Evolutionary conservation across 2,329 filamentous ascomycete species (phyloP).

Genomic region (Trichothecium sympodiale): DNA sequence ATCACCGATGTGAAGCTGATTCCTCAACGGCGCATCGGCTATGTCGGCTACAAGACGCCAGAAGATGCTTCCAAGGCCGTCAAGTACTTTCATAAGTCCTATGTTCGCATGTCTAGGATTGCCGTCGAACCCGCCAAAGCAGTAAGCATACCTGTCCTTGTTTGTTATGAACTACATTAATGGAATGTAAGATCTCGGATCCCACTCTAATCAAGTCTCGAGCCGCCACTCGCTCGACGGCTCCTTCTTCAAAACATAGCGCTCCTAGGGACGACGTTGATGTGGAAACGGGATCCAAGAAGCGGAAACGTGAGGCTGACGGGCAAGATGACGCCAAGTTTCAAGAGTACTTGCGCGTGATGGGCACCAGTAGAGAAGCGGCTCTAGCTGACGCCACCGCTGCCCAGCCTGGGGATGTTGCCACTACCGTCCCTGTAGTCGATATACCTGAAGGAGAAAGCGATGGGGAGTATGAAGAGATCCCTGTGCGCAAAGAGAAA

Average conservation of each 20-base stretch:
- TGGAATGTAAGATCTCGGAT: conserved; percentile 34
- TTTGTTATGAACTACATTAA: conserved; percentile 13
- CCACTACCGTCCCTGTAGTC: not conserved
- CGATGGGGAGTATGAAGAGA: conserved; percentile 65
- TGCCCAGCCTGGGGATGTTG: conserved; percentile 9
- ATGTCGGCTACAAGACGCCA: conserved; percentile 81
- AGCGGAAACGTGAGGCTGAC: conserved; percentile 54
- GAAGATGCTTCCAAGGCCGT: conserved; percentile 74
- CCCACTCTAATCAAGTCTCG: conserved; percentile 21
- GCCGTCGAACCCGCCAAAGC: conserved; percentile 78
- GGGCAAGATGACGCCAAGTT: conserved; percentile 62
- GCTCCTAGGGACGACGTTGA: conserved; percentile 1
- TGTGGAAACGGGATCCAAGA: conserved; percentile 36
- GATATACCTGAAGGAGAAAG: conserved; percentile 46
- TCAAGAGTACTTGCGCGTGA: conserved; percentile 75
- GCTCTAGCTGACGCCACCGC: conserved; percentile 17
- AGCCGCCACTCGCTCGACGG: conserved; percentile 6
- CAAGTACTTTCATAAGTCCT: conserved; percentile 91
- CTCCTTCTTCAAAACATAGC: conserved; percentile 4
- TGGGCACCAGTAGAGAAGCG: conserved; percentile 44
- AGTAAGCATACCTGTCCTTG: conserved; percentile 32
- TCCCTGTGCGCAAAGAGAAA: conserved; percentile 42
- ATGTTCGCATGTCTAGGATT: conserved; percentile 92
- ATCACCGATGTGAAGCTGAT: conserved; percentile 92
- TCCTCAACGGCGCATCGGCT: conserved; percentile 81